Conservation (phyloP, 2,329 filamentous ascomycete genomes). For the Apiospora kogelbergensis region DNA sequence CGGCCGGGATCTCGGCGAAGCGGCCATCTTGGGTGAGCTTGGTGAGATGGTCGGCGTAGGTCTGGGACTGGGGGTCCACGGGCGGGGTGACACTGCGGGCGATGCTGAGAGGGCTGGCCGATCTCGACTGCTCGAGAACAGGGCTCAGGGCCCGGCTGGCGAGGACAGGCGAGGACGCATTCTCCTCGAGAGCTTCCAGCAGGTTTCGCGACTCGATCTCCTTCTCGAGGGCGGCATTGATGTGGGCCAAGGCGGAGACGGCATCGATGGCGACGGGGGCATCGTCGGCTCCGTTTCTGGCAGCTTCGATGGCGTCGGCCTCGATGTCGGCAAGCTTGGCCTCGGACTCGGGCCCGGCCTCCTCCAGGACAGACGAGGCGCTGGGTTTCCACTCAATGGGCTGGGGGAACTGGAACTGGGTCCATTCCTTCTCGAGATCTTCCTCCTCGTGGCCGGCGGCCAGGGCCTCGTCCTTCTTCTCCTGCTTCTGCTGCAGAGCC, state of each 20-base stretch:
- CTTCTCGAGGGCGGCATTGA: slow-evolving; percentile 79
- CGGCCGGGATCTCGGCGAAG: slow-evolving; percentile 83
- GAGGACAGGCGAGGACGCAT: slow-evolving; percentile 32
- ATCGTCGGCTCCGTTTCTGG: slow-evolving; percentile 31
- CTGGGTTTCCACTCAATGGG: slow-evolving; percentile 84
- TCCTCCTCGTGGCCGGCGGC: slow-evolving; percentile 33
- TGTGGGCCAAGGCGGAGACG: slow-evolving; percentile 69
- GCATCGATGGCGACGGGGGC: slow-evolving; percentile 45
- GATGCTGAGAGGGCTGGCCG: slow-evolving; percentile 44
- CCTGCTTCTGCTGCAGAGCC: slow-evolving; percentile 70
- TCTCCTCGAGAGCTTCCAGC: slow-evolving; percentile 44
- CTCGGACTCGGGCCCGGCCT: slow-evolving; percentile 37
- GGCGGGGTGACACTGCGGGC: slow-evolving; percentile 61
- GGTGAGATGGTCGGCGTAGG: slow-evolving; percentile 76
- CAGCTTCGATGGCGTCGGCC: slow-evolving; percentile 33
- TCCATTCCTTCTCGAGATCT: slow-evolving; percentile 78
- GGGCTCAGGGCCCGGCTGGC: slow-evolving; percentile 43
- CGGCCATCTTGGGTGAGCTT: slow-evolving; percentile 70
- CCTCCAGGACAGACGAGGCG: slow-evolving; percentile 51
- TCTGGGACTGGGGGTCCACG: slow-evolving; percentile 62
- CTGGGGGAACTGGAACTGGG: slow-evolving; percentile 85
- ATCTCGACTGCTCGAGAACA: slow-evolving; percentile 32
- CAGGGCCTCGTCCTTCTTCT: slow-evolving; percentile 47
- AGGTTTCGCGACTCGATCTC: slow-evolving; percentile 64
- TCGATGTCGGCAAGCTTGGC: slow-evolving; percentile 56